Percentiles rank a stretch among this genome's conserved stretches.
Conservation (phyloP, 768 basidiomycete genomes). For the Filobasidium wieringae region DNA sequence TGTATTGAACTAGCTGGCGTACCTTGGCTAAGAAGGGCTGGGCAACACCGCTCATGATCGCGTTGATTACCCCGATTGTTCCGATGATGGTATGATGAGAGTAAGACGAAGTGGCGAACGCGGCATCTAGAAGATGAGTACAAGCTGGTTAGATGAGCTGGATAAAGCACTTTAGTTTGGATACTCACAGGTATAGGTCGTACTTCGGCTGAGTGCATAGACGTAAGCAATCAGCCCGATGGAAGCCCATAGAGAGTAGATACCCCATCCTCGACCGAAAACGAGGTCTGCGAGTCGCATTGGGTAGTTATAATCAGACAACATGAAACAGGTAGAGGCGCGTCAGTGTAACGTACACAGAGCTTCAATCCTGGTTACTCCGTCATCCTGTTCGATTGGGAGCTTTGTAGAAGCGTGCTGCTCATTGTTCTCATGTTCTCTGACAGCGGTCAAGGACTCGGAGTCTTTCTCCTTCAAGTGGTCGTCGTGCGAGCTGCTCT, state of each 20-base stretch:
- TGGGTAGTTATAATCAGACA: neutral
- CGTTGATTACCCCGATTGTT: neutral
- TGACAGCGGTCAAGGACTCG: too few relatives aligned
- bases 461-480: too few relatives aligned
- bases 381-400: slow-evolving; percentile 22
- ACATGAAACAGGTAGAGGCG: neutral
- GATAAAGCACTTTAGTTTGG: too few relatives aligned
- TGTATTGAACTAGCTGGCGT: too few relatives aligned
- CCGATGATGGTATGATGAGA: neutral
- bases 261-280: slow-evolving; percentile 22
- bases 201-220: slow-evolving; percentile 14
- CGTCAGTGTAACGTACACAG: slow-evolving; percentile 16
- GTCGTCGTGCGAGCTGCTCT: too few relatives aligned
- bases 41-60: neutral
- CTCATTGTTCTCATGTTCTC: too few relatives aligned
- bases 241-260: slow-evolving; percentile 20
- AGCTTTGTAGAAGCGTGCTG: too few relatives aligned
- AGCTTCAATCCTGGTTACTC: slow-evolving; percentile 25
- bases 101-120: neutral
- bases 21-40: neutral
- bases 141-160: neutral
- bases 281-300: slow-evolving; percentile 19
- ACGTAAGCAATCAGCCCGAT: slow-evolving; percentile 22
- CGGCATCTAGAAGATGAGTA: neutral
- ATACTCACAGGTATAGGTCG: too few relatives aligned